Evolutionary conservation across 306 rosid species (phyloP), one percentile per base, ranked within the genome.

Genomic region (Carpinus viminea): DNA sequence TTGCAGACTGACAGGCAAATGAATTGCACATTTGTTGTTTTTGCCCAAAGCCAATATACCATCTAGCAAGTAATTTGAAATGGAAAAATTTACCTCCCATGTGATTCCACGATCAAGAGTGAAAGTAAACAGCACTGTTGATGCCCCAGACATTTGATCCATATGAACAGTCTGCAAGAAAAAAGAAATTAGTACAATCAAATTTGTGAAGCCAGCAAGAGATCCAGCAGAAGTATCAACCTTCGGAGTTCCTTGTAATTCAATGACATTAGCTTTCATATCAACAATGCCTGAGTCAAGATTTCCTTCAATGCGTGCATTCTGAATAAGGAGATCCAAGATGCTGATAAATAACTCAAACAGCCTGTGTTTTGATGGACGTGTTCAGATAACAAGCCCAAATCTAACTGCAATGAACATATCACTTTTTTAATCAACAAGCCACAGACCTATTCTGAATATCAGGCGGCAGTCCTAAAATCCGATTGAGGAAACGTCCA

Each of bases 241-340:
- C 99, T 95, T 95, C 10, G 99, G 98, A 76, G 90, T 84, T 85
- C 96, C 99, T 85, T 85, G 92, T 62, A 90, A 87, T 80, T 95
- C 97, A 83, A 95, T 73, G 59, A 89, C 78, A 79, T 93, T 93
- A 75, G 99, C 99, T 90, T 86, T 93, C 92, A 95, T 80, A 87
- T 95, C 98, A 80, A 95, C 96, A 81, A 95, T 95, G 86, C 99
- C 99, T 0, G 98, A 72, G 83, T 95, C 99, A 71, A 95, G 99
- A 86, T 91, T 93, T 77, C 99, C 99, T 89, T 95, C 99, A 76
- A 91, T 84, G 54, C 89, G 98, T 80, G 99, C 99, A 84, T 91
- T 95, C 79, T 92, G 96, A 86, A 93, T 73, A 52, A 95, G 88
- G 87, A 93, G 99, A 87, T 95, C 99, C 91, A 91, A 86, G 83